Conservation (phyloP, 2,329 filamentous ascomycete species). For the Scytalidium sp. region DNA sequence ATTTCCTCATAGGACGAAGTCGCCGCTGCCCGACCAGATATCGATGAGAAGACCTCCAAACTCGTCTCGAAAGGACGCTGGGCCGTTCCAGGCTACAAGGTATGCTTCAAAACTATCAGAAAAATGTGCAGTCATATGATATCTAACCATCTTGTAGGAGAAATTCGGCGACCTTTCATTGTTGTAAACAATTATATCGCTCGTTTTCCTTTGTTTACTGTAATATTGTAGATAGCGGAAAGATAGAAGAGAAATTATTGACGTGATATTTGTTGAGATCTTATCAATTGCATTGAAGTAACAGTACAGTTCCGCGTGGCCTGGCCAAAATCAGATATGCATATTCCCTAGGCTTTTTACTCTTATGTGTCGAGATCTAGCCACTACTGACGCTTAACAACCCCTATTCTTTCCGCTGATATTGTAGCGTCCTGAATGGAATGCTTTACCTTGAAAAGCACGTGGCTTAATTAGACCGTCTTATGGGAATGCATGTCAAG, state of each 20-base stretch:
- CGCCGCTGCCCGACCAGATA: constrained; percentile 88
- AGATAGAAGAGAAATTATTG: constrained; percentile 17
- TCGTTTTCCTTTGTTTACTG: constrained; percentile 52
- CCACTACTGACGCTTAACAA: constrained; percentile 4
- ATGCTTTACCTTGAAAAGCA: no score
- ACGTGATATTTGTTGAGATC: constrained; percentile 13
- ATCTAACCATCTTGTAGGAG: constrained; percentile 67
- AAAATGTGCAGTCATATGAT: constrained; percentile 1
- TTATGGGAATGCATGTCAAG: no score
- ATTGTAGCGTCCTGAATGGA: no score
- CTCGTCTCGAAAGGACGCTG: constrained; percentile 98
- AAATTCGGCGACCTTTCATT: constrained; percentile 97
- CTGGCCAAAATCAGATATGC: no score
- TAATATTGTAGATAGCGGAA: constrained; percentile 65
- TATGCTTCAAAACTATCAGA: constrained; percentile 41
- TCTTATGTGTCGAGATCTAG: no score
- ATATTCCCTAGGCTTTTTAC: no score
- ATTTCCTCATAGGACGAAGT: constrained; percentile 74
- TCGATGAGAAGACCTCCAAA: constrained; percentile 93
- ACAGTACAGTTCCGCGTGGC: no score
- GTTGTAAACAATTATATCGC: constrained; percentile 59
- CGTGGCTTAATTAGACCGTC: no score
- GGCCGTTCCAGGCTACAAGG: constrained; percentile 98
- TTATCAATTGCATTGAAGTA: constrained; percentile 1
- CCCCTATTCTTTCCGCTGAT: constrained; percentile 6